A percentile compares a stretch with the other conserved stretches of the same genome.
These are phyloP conservation scores for Geotrichum reessii DNA, from an alignment of 1,139 yeast genomes.

Conservation along the genomic window DNA sequence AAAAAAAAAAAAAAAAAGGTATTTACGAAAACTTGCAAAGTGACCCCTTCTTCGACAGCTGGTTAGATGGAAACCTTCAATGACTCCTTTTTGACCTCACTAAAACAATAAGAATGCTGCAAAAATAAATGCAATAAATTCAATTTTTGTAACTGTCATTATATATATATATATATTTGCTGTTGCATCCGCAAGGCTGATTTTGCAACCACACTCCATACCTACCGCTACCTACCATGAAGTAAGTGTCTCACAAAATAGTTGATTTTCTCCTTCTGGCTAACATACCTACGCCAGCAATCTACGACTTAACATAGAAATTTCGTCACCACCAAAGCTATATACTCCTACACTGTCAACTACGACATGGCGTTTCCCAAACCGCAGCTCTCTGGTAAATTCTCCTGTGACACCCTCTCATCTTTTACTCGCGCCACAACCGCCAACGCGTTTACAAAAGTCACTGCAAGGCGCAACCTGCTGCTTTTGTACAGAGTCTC, in stretches of 20 bases:
- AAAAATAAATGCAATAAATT: no score
- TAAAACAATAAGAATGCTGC: no score
- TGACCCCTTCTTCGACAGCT: no score
- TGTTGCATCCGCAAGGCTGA: no score
- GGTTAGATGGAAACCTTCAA: no score
- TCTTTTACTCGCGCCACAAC: not conserved
- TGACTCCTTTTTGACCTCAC: not conserved
- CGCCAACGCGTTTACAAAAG: conserved; percentile 6
- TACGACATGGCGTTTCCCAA: conserved; percentile 6
- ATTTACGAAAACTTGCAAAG: no score
- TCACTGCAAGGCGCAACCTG: conserved; percentile 18
- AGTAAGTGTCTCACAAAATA: not conserved
- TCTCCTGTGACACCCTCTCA: not conserved
- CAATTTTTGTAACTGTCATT: no score
- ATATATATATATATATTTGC: not conserved
- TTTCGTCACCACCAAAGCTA: conserved; percentile 2
- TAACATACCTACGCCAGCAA: not conserved
- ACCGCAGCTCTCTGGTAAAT: not conserved
- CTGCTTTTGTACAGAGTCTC: conserved; percentile 30
- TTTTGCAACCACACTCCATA: not conserved
- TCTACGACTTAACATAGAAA: not conserved
- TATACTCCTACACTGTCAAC: conserved; percentile 9
- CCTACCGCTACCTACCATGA: not conserved
- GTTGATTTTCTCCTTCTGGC: not conserved
- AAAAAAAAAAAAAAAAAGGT: not conserved